Conservation (phyloP, 2,329 filamentous ascomycete genomes). For the Nakataea oryzae region DNA sequence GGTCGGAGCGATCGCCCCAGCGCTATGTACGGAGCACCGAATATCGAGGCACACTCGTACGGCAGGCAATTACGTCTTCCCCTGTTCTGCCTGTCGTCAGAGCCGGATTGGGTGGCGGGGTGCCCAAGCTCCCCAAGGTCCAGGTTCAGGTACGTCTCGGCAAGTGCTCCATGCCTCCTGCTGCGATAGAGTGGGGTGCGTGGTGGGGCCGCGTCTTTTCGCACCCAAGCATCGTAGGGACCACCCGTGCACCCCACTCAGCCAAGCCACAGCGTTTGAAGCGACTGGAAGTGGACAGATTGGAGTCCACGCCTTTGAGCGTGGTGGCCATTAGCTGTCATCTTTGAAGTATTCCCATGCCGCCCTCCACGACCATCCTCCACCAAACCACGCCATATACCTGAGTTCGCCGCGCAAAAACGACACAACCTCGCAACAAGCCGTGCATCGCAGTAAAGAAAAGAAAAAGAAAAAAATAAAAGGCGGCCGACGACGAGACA, state of each 20-base stretch:
- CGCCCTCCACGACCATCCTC: neutral
- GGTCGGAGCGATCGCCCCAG: too few relatives aligned
- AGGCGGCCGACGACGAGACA: neutral
- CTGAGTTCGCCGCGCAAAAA: neutral
- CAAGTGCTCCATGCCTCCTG: too few relatives aligned
- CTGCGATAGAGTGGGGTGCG: neutral
- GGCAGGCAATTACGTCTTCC: neutral
- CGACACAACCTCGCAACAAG: neutral
- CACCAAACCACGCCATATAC: too few relatives aligned
- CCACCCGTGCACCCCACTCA: too few relatives aligned
- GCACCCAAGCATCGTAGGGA: too few relatives aligned
- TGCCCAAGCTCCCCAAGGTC: neutral
- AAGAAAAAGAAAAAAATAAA: too few relatives aligned
- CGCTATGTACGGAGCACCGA: too few relatives aligned
- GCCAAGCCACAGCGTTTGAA: too few relatives aligned
- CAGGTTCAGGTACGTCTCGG: neutral
- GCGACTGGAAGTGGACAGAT: neutral
- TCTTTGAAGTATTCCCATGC: neutral
- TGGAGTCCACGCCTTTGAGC: neutral
- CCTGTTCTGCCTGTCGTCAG: neutral
- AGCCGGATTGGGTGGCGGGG: neutral
- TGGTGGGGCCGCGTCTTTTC: neutral
- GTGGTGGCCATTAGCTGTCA: neutral
- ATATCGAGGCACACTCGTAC: too few relatives aligned
- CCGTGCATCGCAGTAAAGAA: too few relatives aligned